Base-by-base conservation (phyloP, 768 basidiomycete genomes). In the Serendipita indica region DNA sequence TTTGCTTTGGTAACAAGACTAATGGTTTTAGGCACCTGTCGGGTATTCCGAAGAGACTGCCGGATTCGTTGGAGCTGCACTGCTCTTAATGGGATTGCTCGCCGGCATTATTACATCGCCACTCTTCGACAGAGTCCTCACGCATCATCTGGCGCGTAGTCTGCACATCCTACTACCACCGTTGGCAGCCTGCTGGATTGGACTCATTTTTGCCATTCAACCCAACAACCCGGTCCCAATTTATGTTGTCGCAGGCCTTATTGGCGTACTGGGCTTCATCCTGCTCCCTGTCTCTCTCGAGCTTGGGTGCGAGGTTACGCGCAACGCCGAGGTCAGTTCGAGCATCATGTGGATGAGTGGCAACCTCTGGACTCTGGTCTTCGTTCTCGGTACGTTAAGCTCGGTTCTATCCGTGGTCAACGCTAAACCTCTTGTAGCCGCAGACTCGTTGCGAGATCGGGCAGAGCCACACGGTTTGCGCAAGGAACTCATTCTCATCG, bases 281-380 rank as follows among this genome's bases (percentile, higher is more conserved):
- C 76, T 91, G 71, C 75, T 92, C 1, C 87, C 89, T 1, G 75
- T 90, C 30, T 81, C 73, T 1, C 71, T 92, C 59, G 89, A 92
- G 66, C 77, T 92, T 20, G 83, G 78, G 13, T 84, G 82, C 35
- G 89, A 92, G 67, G 66, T 90, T 20, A 88, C 88, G 4, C 75
- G 85, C 59, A 89, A 87, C 65, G 78, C 87, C 1, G 85, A 88
- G 59, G 81, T 78, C 1, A 88, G 86, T 60, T 77, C 86, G 0
- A 83, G 87, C 0, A 67, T 88, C 27, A 65, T 90, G 22, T 91
- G 88, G 87, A 82, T 81, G 69, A 71, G 22, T 32, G 80, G 80
- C n/a, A 89, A 88, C 63, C 58, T 82, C 2, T 74, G 81, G 58
- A 72, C 75, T n/a, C 71, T 86, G 45, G 67, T 82, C 20, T 81